Conservation (phyloP, 208 protist genomes). For the Trypanosoma theileri region DNA sequence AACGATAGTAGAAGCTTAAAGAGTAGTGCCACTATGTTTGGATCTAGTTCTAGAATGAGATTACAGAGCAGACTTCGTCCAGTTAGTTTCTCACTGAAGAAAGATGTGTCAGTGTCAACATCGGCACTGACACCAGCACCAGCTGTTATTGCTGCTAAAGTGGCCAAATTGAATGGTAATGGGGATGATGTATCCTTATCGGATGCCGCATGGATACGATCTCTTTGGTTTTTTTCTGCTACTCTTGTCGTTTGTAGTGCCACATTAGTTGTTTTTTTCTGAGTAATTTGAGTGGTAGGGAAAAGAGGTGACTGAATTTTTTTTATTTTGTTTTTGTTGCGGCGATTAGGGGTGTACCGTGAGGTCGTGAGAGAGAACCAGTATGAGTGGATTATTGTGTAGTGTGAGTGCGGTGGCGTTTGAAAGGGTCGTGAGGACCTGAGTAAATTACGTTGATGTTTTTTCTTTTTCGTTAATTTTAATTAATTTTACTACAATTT, state of each 20-base stretch:
- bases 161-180: neutral
- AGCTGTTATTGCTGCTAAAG: neutral
- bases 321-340: neutral
- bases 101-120: neutral
- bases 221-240: slow-evolving; percentile 18
- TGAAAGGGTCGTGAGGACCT: no score
- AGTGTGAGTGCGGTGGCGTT: no score
- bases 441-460: neutral
- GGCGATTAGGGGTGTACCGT: no score
- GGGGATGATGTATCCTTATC: neutral
- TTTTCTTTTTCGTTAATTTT: neutral
- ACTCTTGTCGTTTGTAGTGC: slow-evolving; percentile 13
- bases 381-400: neutral
- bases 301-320: neutral
- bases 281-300: neutral
- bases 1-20: slow-evolving; percentile 16
- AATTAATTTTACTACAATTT: slow-evolving; percentile 1
- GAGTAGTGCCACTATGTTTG: neutral
- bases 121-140: no score
- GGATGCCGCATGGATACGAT: neutral
- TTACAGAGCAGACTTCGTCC: slow-evolving; percentile 41
- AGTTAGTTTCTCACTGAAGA: slow-evolving; percentile 24
- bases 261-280: slow-evolving; percentile 9
- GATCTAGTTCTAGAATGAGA: slow-evolving; percentile 5
- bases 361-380: neutral